Evolutionary conservation across 2,329 filamentous ascomycete species (phyloP), one percentile per base, ranked within the genome.

Genomic region (Exophiala aquamarina): DNA sequence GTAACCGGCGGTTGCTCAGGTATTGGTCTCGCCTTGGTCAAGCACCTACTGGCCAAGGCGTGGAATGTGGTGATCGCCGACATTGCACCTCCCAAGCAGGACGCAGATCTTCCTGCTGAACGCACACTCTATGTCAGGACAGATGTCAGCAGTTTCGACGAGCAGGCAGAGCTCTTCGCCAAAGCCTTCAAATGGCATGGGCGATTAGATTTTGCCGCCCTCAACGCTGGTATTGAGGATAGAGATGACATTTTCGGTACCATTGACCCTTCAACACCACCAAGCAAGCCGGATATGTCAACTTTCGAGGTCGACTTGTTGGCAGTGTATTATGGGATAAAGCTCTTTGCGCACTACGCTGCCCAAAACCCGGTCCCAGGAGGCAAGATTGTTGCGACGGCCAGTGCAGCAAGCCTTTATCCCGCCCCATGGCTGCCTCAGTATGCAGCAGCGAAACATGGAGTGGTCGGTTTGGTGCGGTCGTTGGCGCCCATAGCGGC

Each of bases 331-430:
- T 76, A 77, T 44, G 72, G 73, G 3, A 71, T 69, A 1, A 66
- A 70, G 42, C 62, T 78, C 5, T 73, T 75, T 15, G 72, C 70
- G 10, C 74, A 78, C 53, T 78, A 76, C 57, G 77, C 78, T 75
- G 66, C 74, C 10, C 69, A 75, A 46, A 78, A 77, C 43, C 54
- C 60, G 2, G 59, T 57, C 0, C 66, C 66, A 0, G 71, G 70
- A 1, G 73, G 72, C 1, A 66, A 62, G 41, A 71, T 76, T 40
- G 61, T 75, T 5, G 65, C 67, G 0, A 76, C 73, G 1, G 66
- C 66, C 3, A 74, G 69, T 48, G 67, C 71, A 47, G 68, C 69
- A 1, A 70, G 62, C 1, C 52, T 77, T 2, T 69, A 71, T 41
- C 72, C 75, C 1, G 69, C 73, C 49, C 50, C 61, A 10, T 64